Conservation (phyloP, 2,329 filamentous ascomycete genomes). For the Arthroderma sp. region DNA sequence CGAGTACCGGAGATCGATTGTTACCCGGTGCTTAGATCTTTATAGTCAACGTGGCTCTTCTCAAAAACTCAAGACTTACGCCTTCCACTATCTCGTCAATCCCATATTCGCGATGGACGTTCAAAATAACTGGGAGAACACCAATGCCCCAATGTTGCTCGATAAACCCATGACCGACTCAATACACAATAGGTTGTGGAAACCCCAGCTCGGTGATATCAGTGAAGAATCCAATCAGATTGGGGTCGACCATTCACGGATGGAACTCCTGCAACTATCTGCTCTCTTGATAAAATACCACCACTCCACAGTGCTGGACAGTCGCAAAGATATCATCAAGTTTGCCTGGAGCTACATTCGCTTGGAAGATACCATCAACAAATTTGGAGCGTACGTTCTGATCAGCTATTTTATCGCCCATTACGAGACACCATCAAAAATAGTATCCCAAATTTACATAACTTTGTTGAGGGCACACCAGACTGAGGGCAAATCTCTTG, state of each 20-base stretch:
- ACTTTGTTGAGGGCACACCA: constrained; percentile 85
- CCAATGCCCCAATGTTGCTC: constrained; percentile 57
- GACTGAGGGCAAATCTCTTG: constrained; percentile 80
- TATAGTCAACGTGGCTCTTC: constrained; percentile 67
- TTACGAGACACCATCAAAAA: constrained; percentile 92
- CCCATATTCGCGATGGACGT: constrained; percentile 95
- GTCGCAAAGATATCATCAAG: constrained; percentile 95
- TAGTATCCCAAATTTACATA: constrained; percentile 88
- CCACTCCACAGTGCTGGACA: constrained; percentile 71
- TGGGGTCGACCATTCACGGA: constrained; percentile 86
- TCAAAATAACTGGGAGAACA: constrained; percentile 60
- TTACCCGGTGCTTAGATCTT: constrained; percentile 75
- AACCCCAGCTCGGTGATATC: constrained; percentile 66
- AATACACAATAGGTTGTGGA: constrained; percentile 89
- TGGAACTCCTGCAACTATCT: constrained; percentile 90
- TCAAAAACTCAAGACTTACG: constrained; percentile 85
- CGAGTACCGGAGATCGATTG: constrained; percentile 69
- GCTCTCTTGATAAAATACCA: constrained; percentile 94
- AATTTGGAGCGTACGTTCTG: constrained; percentile 92
- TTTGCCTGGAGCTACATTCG: constrained; percentile 98
- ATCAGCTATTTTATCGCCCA: constrained; percentile 96
- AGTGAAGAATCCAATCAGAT: constrained; percentile 72
- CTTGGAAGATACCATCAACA: constrained; percentile 98
- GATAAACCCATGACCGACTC: constrained; percentile 78
- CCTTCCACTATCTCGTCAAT: constrained; percentile 84